These are phyloP conservation scores for Neofusicoccum parvum DNA, from an alignment of 2,329 filamentous ascomycete genomes.

Conservation along the genomic window DNA sequence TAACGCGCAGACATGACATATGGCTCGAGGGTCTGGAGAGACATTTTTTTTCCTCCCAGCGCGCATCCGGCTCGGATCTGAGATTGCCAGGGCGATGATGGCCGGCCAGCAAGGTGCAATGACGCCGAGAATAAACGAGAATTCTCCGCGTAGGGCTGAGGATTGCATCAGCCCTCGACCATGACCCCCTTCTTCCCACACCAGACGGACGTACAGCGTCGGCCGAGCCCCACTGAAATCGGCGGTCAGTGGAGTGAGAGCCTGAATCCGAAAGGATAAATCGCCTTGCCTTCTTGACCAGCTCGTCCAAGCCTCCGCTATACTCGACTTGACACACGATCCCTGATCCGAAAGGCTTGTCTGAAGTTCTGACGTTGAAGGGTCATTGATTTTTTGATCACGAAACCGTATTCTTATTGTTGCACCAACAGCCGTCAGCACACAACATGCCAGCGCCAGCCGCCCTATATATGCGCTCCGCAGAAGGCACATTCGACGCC, in stretches of 20 bases:
- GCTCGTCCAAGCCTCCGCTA: not conserved
- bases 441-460: not conserved
- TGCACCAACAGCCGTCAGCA: not conserved
- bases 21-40: not conserved
- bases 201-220: not conserved
- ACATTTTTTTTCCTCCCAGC: not conserved
- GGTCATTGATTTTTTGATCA: not conserved
- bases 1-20: not conserved
- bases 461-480: not conserved
- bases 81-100: not conserved
- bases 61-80: too few relatives aligned
- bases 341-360: not conserved
- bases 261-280: not conserved
- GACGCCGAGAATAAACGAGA: slow-evolving; percentile 5
- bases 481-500: not conserved
- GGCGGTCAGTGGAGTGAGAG: slow-evolving; percentile 15
- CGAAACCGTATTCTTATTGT: not conserved
- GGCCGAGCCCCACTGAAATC: slow-evolving; percentile 11
- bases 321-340: not conserved
- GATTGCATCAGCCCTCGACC: not conserved
- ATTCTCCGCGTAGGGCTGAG: slow-evolving; percentile 4
- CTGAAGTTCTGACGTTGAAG: not conserved
- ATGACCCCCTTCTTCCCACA: not conserved
- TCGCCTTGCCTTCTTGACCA: not conserved
- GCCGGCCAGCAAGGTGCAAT: not conserved